A percentile compares a stretch with the other conserved stretches of the same genome.
These are phyloP conservation scores for Jackrogersella minutella DNA, from an alignment of 495 filamentous ascomycete genomes.

Conservation along the genomic window DNA sequence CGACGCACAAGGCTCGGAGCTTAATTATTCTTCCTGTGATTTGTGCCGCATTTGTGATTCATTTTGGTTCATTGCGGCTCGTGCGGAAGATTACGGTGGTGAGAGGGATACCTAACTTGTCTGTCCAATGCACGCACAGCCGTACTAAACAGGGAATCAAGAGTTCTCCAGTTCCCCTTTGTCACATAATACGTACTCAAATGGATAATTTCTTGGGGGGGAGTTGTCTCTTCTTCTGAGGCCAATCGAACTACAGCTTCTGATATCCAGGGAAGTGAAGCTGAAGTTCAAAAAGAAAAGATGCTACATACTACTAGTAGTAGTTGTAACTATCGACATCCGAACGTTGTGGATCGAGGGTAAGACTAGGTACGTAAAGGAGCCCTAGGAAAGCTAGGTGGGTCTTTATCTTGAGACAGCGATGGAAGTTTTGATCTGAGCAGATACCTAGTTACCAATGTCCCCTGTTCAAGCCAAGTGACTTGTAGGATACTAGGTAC, in stretches of 20 bases:
- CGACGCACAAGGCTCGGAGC: slow-evolving; percentile 31
- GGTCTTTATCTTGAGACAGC: slow-evolving; percentile 12
- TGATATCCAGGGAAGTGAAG: slow-evolving; percentile 13
- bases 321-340: neutral
- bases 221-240: neutral
- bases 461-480: neutral
- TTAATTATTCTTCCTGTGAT: slow-evolving; percentile 30
- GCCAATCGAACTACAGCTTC: slow-evolving; percentile 10
- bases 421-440: neutral
- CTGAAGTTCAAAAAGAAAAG: slow-evolving; percentile 20
- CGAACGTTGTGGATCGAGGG: slow-evolving; percentile 11
- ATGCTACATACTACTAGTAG: too few relatives aligned
- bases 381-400: too few relatives aligned
- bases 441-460: neutral
- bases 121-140: slow-evolving; percentile 26
- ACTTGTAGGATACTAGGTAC: neutral
- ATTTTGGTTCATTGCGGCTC: too few relatives aligned
- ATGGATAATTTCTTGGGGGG: neutral
- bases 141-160: slow-evolving; percentile 5
- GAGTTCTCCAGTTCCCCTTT: neutral
- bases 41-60: slow-evolving; percentile 16
- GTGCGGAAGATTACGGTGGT: slow-evolving; percentile 16
- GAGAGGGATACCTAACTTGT: slow-evolving; percentile 24
- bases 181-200: neutral
- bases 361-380: neutral